These are phyloP conservation scores for Mediolabrus comicus DNA, from an alignment of 108 stramenopile species.

Conservation along the genomic window DNA sequence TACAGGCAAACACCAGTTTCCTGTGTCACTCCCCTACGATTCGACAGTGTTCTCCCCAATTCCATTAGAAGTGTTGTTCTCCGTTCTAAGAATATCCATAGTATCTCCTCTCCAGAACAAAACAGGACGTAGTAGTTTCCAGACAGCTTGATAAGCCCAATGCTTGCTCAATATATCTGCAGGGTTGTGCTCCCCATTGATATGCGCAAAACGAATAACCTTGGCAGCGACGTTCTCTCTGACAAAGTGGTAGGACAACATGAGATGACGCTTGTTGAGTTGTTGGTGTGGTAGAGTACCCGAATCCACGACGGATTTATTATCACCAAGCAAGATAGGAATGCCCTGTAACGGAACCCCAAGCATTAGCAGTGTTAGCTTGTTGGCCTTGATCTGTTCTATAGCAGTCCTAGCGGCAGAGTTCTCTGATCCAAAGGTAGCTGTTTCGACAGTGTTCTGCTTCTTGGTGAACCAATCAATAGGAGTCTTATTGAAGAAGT, in stretches of 20 bases:
- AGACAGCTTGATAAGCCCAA: too few relatives aligned
- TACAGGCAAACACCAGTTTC: too few relatives aligned
- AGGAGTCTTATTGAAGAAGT: conserved; percentile 1
- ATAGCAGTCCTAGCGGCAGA: conserved; percentile 2
- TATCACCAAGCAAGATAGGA: too few relatives aligned
- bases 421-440: conserved; percentile 18
- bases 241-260: conserved; percentile 11
- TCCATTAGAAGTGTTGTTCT: too few relatives aligned
- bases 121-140: too few relatives aligned
- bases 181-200: conserved; percentile 8
- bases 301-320: neutral
- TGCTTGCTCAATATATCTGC: conserved; percentile 26
- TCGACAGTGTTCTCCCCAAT: too few relatives aligned
- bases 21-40: too few relatives aligned
- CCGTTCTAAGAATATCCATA: too few relatives aligned
- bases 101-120: too few relatives aligned
- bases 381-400: conserved; percentile 13
- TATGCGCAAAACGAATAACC: conserved; percentile 1
- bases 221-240: conserved; percentile 17
- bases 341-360: neutral
- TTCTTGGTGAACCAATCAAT: conserved; percentile 7
- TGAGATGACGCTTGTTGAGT: conserved; percentile 19
- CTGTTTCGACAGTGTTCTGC: conserved; percentile 24
- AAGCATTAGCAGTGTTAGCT: neutral
- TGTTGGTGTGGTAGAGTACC: neutral